Evolutionary conservation across 768 basidiomycete species (phyloP).

Genomic region (Tylopilus sp.): DNA sequence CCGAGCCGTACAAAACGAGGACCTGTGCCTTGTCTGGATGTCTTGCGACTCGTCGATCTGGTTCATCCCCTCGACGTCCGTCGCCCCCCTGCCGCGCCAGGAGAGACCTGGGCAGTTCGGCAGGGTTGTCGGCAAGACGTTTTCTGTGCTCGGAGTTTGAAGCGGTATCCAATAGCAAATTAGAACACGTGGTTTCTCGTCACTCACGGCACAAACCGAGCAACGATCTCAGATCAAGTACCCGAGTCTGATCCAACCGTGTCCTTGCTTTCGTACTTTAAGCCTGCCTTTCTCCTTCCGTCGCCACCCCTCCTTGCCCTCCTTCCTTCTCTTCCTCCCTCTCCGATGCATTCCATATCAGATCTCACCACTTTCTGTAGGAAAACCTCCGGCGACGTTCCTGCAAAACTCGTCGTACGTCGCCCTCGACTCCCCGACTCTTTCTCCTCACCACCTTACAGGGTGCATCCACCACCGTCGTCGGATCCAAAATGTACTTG

Average conservation of each 20-base stretch:
- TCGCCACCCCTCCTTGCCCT: constrained; percentile 5
- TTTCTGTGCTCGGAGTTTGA: constrained; percentile 12
- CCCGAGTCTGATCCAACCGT: constrained; percentile 10
- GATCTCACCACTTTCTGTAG: constrained; percentile 86
- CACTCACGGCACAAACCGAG: constrained; percentile 23
- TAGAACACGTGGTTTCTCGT: constrained; percentile 22
- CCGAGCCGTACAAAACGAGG: neutral
- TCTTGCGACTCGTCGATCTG: neutral
- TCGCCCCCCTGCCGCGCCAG: neutral
- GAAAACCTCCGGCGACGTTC: constrained; percentile 81
- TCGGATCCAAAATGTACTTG: constrained; percentile 85
- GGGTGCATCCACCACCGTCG: constrained; percentile 90
- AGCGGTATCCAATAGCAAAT: constrained; percentile 9
- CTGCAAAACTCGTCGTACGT: constrained; percentile 83
- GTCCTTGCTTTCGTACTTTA: constrained; percentile 17
- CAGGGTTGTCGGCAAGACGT: constrained; percentile 8
- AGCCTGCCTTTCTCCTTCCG: constrained; percentile 11
- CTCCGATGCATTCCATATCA: constrained; percentile 73
- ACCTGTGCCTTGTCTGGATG: neutral
- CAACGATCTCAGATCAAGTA: constrained; percentile 28
- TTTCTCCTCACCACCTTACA: constrained; percentile 26
- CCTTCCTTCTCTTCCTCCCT: neutral
- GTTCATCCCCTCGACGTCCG: neutral
- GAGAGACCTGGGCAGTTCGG: neutral
- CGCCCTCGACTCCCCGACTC: neutral